Conservation (phyloP, 2,329 filamentous ascomycete species). For the Ascochyta rabiei region DNA sequence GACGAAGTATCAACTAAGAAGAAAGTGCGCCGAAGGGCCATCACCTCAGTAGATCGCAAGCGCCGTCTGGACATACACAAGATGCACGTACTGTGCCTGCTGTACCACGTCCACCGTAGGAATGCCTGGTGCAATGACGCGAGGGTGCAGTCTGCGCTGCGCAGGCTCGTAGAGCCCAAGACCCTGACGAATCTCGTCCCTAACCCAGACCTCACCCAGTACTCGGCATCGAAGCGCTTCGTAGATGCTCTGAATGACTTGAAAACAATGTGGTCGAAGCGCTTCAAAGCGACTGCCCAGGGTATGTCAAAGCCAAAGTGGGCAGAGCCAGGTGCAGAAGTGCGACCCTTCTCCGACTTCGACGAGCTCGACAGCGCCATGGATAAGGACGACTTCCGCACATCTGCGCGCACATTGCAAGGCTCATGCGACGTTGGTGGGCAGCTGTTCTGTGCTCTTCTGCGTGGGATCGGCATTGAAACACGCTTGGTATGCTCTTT, state of each 20-base stretch:
- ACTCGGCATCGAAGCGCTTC: constrained; percentile 75
- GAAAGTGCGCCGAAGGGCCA: constrained; percentile 56
- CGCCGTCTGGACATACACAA: constrained; percentile 81
- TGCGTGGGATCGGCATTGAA: constrained; percentile 82
- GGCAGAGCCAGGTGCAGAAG: constrained; percentile 70
- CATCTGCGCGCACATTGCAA: constrained; percentile 69
- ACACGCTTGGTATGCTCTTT: constrained; percentile 87
- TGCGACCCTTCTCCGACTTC: constrained; percentile 57
- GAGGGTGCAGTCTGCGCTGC: constrained; percentile 63
- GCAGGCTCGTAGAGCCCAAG: constrained; percentile 67
- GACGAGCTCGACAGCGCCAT: constrained; percentile 70
- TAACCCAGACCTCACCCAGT: constrained; percentile 70
- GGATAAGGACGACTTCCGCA: constrained; percentile 74
- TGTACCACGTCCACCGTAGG: constrained; percentile 76
- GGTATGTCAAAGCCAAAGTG: constrained; percentile 62
- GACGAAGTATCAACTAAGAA: constrained; percentile 41
- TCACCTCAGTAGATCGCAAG: constrained; percentile 63
- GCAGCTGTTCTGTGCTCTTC: constrained; percentile 86
- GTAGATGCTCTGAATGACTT: constrained; percentile 78
- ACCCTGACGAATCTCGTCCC: constrained; percentile 73
- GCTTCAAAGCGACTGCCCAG: constrained; percentile 70
- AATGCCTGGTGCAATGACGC: constrained; percentile 90
- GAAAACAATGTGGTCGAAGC: constrained; percentile 69
- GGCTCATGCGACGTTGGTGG: constrained; percentile 90
- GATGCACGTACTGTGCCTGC: constrained; percentile 79